A percentile compares a stretch with the other conserved stretches of the same genome.
Conservation (phyloP, 768 basidiomycete genomes). For the Lactarius pseudohatsudake region DNA sequence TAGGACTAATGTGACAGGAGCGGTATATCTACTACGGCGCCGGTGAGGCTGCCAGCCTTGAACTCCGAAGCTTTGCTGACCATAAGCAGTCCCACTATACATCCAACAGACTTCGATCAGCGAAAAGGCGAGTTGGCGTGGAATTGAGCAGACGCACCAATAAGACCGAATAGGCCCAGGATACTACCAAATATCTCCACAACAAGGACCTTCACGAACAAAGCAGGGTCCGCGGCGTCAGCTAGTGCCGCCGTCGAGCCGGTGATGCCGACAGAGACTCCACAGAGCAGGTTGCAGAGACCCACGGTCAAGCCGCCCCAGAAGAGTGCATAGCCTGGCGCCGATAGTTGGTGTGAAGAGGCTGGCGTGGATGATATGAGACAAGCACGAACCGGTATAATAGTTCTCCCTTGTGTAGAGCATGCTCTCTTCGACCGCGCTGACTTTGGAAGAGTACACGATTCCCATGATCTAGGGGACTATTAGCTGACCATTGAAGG, state of each 20-base stretch:
- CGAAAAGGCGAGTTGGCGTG: slow-evolving; percentile 4
- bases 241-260: slow-evolving; percentile 94
- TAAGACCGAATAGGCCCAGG: slow-evolving; percentile 88
- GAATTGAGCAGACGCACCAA: slow-evolving; percentile 55
- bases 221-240: slow-evolving; percentile 90
- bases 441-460: slow-evolving; percentile 86
- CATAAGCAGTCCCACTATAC: slow-evolving; percentile 77
- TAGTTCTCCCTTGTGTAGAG: slow-evolving; percentile 88
- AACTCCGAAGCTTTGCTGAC: slow-evolving; percentile 66
- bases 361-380: slow-evolving; percentile 4
- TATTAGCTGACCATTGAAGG: neutral
- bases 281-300: slow-evolving; percentile 91
- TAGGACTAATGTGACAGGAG: slow-evolving; percentile 11
- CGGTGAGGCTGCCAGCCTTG: slow-evolving; percentile 36
- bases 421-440: slow-evolving; percentile 53
- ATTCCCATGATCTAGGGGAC: slow-evolving; percentile 87
- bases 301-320: slow-evolving; percentile 97
- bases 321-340: slow-evolving; percentile 84
- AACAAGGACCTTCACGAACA: slow-evolving; percentile 96
- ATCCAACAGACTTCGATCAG: slow-evolving; percentile 14
- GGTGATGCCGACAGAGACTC: slow-evolving; percentile 90
- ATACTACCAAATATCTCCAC: slow-evolving; percentile 95
- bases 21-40: slow-evolving; percentile 5
- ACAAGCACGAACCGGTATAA: slow-evolving; percentile 68
- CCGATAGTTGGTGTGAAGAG: neutral